phyloP scores from a whole-genome alignment of 257 asterid species.

The Echites panduratus region DNA sequence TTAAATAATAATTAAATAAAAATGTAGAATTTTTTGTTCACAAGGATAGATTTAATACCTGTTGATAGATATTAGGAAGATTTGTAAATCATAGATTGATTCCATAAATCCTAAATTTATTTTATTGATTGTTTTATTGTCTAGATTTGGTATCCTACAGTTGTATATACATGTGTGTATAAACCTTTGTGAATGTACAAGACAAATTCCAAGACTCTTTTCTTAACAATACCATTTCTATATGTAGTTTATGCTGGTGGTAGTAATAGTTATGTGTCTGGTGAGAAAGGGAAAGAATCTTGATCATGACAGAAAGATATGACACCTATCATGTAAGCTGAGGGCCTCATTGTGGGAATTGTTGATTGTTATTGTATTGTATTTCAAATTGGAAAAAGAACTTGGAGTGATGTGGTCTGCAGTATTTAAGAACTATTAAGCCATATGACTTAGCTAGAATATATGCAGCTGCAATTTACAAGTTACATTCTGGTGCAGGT shows the following conservation, averaged over 20 bases:
- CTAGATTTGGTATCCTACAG: no score
- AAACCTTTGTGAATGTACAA: no score
- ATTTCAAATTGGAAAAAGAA: neutral
- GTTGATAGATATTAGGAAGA: no score
- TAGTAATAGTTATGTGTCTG: neutral
- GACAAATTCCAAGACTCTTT: no score
- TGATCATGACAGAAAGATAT: neutral
- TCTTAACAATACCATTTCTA: neutral
- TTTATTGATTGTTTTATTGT: no score
- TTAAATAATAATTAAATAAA: neutral
- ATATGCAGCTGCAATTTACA: neutral
- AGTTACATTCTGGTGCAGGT: conserved; percentile 1
- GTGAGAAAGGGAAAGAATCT: neutral
- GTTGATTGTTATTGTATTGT: neutral
- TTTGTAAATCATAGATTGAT: no score
- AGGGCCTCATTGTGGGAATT: neutral
- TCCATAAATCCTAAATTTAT: no score
- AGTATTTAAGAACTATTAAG: neutral
- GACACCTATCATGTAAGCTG: neutral
- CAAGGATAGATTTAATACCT: neutral
- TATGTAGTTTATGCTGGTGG: neutral
- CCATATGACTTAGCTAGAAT: neutral
- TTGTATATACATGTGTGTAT: no score
- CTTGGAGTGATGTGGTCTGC: neutral
- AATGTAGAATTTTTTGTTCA: neutral